These are phyloP conservation scores for Metschnikowia continentalis DNA, from an alignment of 805 yeast genomes.

Conservation along the genomic window DNA sequence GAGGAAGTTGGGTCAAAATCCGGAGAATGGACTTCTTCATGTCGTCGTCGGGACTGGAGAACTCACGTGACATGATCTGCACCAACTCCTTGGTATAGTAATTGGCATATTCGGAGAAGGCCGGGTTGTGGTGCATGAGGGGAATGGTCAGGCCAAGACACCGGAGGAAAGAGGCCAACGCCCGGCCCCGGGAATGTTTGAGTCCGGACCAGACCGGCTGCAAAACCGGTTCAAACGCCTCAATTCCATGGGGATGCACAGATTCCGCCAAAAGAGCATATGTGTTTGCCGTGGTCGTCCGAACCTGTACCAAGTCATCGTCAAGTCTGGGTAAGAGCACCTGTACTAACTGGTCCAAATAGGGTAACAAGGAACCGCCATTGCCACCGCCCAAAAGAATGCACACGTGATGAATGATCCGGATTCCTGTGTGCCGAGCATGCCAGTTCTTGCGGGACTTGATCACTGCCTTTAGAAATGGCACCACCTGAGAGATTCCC, in stretches of 20 bases:
- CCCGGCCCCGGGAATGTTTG: constrained; percentile 69
- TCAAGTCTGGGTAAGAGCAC: constrained; percentile 55
- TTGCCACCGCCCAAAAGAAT: constrained; percentile 55
- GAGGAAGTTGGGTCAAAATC: constrained; percentile 64
- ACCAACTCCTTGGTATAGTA: constrained; percentile 75
- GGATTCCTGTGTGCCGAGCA: constrained; percentile 79
- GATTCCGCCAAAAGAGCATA: constrained; percentile 75
- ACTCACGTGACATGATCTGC: constrained; percentile 64
- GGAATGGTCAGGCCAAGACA: constrained; percentile 81
- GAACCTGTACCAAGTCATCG: constrained; percentile 66
- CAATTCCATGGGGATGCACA: constrained; percentile 84
- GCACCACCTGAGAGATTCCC: constrained; percentile 67
- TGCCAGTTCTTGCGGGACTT: constrained; percentile 73
- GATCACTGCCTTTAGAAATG: constrained; percentile 79
- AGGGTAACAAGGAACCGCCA: constrained; percentile 57
- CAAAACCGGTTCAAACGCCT: constrained; percentile 68
- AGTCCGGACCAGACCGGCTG: constrained; percentile 83
- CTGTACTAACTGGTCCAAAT: constrained; percentile 58
- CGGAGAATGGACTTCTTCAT: constrained; percentile 71
- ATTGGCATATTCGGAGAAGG: constrained; percentile 64
- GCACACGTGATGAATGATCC: constrained; percentile 73
- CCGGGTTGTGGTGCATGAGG: constrained; percentile 58
- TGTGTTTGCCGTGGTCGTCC: constrained; percentile 69
- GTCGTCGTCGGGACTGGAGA: constrained; percentile 79
- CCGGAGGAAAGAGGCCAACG: constrained; percentile 68